These are phyloP conservation scores for Tetradesmus obliquus DNA, from an alignment of 139 green algal genomes.

Conservation along the genomic window DNA sequence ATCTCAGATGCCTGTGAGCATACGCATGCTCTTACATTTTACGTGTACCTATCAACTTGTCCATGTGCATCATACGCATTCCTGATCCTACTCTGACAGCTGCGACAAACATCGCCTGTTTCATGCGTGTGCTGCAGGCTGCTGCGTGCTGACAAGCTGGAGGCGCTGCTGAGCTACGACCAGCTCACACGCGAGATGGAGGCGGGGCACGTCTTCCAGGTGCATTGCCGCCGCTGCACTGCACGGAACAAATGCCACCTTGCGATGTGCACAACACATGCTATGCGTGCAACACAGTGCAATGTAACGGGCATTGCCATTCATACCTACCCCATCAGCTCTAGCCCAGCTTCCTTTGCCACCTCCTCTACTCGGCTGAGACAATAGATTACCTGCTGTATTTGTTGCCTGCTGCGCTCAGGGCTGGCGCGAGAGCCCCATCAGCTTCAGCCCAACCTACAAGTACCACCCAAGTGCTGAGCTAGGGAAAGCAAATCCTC, in stretches of 20 bases:
- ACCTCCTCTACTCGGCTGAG: too few relatives aligned
- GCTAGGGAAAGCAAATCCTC: too few relatives aligned
- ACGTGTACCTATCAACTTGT: too few relatives aligned
- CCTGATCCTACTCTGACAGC: too few relatives aligned
- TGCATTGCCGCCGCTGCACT: background rate
- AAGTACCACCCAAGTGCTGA: conserved; percentile 75
- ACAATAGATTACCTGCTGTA: too few relatives aligned
- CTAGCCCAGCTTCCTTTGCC: too few relatives aligned
- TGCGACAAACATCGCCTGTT: too few relatives aligned
- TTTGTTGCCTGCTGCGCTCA: background rate
- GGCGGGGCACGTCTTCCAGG: conserved; percentile 65
- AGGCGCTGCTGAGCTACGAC: conserved; percentile 65
- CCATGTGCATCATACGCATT: background rate
- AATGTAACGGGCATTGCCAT: background rate
- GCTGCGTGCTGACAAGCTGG: conserved; percentile 52
- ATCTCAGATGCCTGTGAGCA: too few relatives aligned
- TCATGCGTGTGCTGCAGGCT: background rate
- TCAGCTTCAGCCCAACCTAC: conserved; percentile 93
- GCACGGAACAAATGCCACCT: background rate
- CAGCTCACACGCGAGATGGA: conserved; percentile 72
- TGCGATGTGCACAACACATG: too few relatives aligned
- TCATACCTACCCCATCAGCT: too few relatives aligned
- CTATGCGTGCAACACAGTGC: background rate
- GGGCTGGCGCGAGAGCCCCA: conserved; percentile 74
- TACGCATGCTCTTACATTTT: too few relatives aligned